These are phyloP conservation scores for Myxozyma neotropica DNA, from an alignment of 805 yeast species.

Conservation along the genomic window DNA sequence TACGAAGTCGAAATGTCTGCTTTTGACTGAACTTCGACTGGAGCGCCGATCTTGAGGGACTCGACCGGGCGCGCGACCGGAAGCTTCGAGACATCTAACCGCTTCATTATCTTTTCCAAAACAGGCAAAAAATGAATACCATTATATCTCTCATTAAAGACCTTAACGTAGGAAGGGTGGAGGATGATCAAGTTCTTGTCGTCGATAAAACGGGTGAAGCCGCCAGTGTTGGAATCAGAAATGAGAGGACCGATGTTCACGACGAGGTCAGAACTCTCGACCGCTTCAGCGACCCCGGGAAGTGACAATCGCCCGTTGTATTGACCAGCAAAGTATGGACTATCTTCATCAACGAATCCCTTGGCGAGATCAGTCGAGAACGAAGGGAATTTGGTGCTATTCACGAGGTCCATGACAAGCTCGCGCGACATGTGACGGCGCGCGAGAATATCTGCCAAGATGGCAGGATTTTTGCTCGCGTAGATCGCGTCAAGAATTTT, in stretches of 20 bases:
- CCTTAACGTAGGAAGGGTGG: constrained; percentile 56
- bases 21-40: constrained; percentile 23
- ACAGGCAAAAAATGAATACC: constrained; percentile 56
- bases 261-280: constrained; percentile 64
- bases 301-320: constrained; percentile 66
- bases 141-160: constrained; percentile 48
- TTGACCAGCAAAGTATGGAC: constrained; percentile 65
- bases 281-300: constrained; percentile 52
- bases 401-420: constrained; percentile 53
- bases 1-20: constrained; percentile 41
- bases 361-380: constrained; percentile 71
- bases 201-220: constrained; percentile 54
- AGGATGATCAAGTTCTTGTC: constrained; percentile 52
- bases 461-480: constrained; percentile 58
- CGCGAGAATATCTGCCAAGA: constrained; percentile 71
- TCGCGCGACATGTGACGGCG: constrained; percentile 59
- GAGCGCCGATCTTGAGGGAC: constrained; percentile 38
- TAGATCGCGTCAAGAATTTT: constrained; percentile 56
- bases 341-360: constrained; percentile 71
- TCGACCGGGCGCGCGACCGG: constrained; percentile 35
- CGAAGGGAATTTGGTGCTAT: constrained; percentile 53
- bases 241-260: constrained; percentile 68
- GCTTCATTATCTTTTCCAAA: constrained; percentile 47
- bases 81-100: constrained; percentile 43
- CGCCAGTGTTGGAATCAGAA: constrained; percentile 73